Percentiles rank a stretch among this genome's conserved stretches.
Evolutionary conservation across 2,329 filamentous ascomycete genomes (phyloP).

Genomic region (Paecilomyces dactylethromorphus): DNA sequence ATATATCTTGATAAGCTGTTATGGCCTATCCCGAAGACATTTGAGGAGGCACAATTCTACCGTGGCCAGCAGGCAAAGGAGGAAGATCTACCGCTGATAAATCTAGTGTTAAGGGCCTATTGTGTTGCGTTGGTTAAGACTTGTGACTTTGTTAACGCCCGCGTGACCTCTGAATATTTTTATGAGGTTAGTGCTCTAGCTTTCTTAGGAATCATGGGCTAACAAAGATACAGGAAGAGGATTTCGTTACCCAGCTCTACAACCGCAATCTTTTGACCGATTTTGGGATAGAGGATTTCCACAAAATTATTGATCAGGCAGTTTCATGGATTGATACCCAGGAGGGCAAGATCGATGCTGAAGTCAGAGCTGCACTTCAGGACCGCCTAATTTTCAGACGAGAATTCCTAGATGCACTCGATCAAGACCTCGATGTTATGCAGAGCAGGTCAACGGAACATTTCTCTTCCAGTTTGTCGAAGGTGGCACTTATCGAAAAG

Average conservation of each 20-base stretch:
- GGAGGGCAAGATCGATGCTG: conserved; percentile 23
- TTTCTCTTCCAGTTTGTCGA: conserved; percentile 27
- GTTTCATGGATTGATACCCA: conserved; percentile 43
- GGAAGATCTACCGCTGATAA: conserved; percentile 41
- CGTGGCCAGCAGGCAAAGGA: conserved; percentile 14
- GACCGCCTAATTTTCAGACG: conserved; percentile 62
- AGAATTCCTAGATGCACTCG: conserved; percentile 36
- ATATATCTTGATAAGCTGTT: conserved; percentile 81
- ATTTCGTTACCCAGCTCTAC: conserved; percentile 90
- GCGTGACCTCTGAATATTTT: conserved; percentile 75
- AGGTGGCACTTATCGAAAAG: conserved; percentile 51
- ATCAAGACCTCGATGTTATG: conserved; percentile 25
- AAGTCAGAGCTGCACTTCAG: conserved; percentile 50
- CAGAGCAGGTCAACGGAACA: conserved; percentile 21
- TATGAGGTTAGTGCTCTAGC: conserved; percentile 61
- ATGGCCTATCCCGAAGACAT: conserved; percentile 57
- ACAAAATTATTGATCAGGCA: conserved; percentile 49
- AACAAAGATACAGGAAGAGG: conserved; percentile 64
- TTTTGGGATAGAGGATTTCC: conserved; percentile 53
- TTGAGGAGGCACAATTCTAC: conserved; percentile 61
- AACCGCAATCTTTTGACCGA: conserved; percentile 67
- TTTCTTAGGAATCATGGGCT: conserved; percentile 3
- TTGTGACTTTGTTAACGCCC: conserved; percentile 70
- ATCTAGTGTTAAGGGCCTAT: conserved; percentile 71
- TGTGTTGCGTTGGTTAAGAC: conserved; percentile 78